Percentiles rank a stretch among this genome's conserved stretches.
Evolutionary conservation across 805 yeast species (phyloP).

Genomic region (Myxozyma nipponensis): DNA sequence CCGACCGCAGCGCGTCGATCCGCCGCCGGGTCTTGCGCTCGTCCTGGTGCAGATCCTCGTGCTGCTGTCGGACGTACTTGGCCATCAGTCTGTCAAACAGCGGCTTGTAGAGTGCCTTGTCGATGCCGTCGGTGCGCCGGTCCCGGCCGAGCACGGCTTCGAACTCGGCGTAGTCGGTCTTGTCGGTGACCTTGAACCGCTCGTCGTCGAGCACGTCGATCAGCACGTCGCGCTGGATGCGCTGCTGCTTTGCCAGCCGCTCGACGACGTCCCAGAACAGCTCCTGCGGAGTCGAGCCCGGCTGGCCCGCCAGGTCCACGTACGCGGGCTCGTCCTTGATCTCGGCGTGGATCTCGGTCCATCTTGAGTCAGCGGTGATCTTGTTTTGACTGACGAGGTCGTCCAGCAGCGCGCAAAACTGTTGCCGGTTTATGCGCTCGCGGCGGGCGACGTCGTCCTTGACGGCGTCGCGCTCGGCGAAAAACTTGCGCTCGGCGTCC

Average conservation of each 20-base stretch:
- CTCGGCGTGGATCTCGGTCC: slow-evolving; percentile 52
- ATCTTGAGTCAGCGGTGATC: slow-evolving; percentile 51
- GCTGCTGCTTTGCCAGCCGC: slow-evolving; percentile 52
- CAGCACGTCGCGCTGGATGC: slow-evolving; percentile 57
- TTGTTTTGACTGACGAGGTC: slow-evolving; percentile 36
- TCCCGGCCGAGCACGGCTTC: slow-evolving; percentile 28
- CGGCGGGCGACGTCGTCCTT: slow-evolving; percentile 46
- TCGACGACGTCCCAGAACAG: slow-evolving; percentile 71
- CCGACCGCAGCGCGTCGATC: slow-evolving; percentile 35
- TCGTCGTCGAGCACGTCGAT: slow-evolving; percentile 47
- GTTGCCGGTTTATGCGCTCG: slow-evolving; percentile 66
- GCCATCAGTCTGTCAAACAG: slow-evolving; percentile 20
- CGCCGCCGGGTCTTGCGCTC: slow-evolving; percentile 34
- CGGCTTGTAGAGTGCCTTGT: slow-evolving; percentile 14
- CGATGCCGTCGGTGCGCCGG: slow-evolving; percentile 20
- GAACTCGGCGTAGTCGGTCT: slow-evolving; percentile 28
- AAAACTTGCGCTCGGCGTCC: slow-evolving; percentile 34
- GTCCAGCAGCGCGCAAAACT: slow-evolving; percentile 48
- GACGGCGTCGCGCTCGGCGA: slow-evolving; percentile 30
- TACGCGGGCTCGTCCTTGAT: slow-evolving; percentile 58
- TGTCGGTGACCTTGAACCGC: slow-evolving; percentile 32
- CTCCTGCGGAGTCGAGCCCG: slow-evolving; percentile 75
- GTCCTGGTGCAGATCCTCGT: slow-evolving; percentile 31
- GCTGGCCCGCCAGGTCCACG: slow-evolving; percentile 60
- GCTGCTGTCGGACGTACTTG: slow-evolving; percentile 26